Base-by-base conservation (phyloP, 1,139 yeast genomes). In the Pichia sp. region DNA sequence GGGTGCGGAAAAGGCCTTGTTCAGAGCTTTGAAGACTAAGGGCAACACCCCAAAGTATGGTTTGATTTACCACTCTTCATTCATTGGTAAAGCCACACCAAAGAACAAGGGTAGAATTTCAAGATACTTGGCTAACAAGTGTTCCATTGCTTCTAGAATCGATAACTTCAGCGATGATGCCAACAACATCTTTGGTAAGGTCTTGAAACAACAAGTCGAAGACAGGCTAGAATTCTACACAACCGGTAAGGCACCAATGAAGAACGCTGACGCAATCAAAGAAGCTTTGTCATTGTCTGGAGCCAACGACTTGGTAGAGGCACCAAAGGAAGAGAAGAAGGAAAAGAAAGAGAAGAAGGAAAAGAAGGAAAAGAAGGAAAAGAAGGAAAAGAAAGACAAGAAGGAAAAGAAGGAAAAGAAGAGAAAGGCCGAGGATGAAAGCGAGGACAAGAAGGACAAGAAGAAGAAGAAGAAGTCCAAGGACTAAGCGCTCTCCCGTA, bases 21-120 rank as follows among this genome's bases (percentile, higher is more conserved):
- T 93, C 83, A 87, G 99, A 78, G 99, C 99, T 63, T 83, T 93
- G 72, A 93, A 93, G 80, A 93, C 99, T 64, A 93, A 93, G 78
- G 97, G 95, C 71, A 92, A 93, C 77, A 93, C 99, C 60, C 99
- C 99, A 67, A 93, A 93, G 75, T 93, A 93, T 73, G 99, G 99
- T 72, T 81, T 93, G 71, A 89, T 93, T 69, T 93, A 93, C 79
- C 98, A 93, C 77, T 91, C 98, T 55, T 87, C 97, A 41, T 89
- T 93, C 72, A 92, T 93, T 67, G 97, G 98, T 64, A 90, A 87
- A 77, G 99, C 99, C 55, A 79, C 93, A 61, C 88, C 96, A 70
- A 92, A 92, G 80, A 93, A 93, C 79, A 93, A 93, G 82, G 99
- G 99, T 75, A 87, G 98, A 81, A 93, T 93, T 66, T 93, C 99